Evolutionary conservation across 1,284 basidiomycete species (phyloP).

Genomic region (Golubevia pallescens): DNA sequence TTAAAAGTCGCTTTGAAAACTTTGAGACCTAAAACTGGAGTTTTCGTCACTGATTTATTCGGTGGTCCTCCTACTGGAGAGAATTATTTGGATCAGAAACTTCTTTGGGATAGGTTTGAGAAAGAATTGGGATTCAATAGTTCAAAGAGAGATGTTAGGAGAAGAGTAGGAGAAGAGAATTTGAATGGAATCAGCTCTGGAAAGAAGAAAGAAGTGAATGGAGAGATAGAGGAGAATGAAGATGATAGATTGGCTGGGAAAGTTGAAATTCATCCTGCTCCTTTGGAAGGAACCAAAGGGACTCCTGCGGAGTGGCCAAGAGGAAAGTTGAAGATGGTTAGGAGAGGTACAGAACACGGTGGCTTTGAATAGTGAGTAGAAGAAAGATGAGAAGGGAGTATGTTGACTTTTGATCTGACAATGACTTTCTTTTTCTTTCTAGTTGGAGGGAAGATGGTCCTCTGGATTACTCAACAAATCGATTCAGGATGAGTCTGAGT

Average conservation of each 20-base stretch:
- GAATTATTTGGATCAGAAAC: slow-evolving; percentile 14
- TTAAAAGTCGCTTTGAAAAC: slow-evolving; percentile 19
- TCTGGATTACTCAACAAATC: slow-evolving; percentile 40
- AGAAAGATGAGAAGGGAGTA: too few species aligned
- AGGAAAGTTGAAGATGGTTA: slow-evolving; percentile 37
- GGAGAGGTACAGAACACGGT: slow-evolving; percentile 29
- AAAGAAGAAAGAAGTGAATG: slow-evolving; percentile 4
- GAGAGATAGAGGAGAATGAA: slow-evolving; percentile 5
- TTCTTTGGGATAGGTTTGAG: too few species aligned
- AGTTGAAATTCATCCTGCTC: slow-evolving; percentile 17
- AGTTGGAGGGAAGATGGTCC: slow-evolving; percentile 49
- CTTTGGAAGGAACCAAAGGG: slow-evolving; percentile 10
- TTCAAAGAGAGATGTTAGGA: not conserved
- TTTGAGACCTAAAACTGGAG: slow-evolving; percentile 35
- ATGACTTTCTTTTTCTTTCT: too few species aligned
- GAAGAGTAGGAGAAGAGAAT: slow-evolving; percentile 12
- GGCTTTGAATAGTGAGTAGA: slow-evolving; percentile 34
- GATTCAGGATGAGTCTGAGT: slow-evolving; percentile 46
- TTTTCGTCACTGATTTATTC: slow-evolving; percentile 48
- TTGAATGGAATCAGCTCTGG: slow-evolving; percentile 8
- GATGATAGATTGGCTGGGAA: slow-evolving; percentile 7
- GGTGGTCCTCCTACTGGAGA: slow-evolving; percentile 38
- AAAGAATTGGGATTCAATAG: too few species aligned
- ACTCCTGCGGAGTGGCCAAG: slow-evolving; percentile 44
- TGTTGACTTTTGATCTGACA: too few species aligned